Conservation (phyloP, 192 early-diverging fungal genomes). For the Piromyces sp. region DNA sequence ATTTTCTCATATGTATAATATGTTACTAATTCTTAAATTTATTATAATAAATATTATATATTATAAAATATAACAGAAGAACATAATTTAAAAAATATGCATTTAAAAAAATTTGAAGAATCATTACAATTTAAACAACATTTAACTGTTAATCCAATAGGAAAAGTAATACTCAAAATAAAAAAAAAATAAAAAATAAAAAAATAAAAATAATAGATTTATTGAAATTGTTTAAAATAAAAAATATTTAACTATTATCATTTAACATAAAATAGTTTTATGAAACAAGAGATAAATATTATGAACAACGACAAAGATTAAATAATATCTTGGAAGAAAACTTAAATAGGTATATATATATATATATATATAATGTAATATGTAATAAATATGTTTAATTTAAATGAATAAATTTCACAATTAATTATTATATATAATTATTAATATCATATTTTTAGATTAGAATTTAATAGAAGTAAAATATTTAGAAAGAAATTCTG, state of each 20-base stretch:
- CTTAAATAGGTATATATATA: neutral
- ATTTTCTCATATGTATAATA: neutral
- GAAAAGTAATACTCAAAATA: too few species aligned
- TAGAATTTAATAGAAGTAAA: neutral
- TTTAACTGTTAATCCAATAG: neutral
- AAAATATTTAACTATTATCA: too few species aligned
- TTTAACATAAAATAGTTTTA: neutral
- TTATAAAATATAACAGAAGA: neutral
- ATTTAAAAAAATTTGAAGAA: neutral
- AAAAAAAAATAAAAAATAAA: too few species aligned
- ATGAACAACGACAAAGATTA: neutral
- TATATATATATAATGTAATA: too few species aligned
- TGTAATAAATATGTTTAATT: too few species aligned
- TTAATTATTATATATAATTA: too few species aligned
- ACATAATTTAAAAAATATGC: neutral
- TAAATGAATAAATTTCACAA: too few species aligned
- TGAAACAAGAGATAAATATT: neutral
- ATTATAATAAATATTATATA: too few species aligned
- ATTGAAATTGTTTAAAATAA: too few species aligned
- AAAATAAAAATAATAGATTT: too few species aligned
- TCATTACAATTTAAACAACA: neutral
- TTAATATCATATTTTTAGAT: neutral
- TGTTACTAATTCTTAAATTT: too few species aligned
- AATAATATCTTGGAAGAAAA: neutral
- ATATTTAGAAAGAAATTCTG: neutral